Base-by-base conservation (phyloP, 116 monocot genomes). In the Cymodocea nodosa region DNA sequence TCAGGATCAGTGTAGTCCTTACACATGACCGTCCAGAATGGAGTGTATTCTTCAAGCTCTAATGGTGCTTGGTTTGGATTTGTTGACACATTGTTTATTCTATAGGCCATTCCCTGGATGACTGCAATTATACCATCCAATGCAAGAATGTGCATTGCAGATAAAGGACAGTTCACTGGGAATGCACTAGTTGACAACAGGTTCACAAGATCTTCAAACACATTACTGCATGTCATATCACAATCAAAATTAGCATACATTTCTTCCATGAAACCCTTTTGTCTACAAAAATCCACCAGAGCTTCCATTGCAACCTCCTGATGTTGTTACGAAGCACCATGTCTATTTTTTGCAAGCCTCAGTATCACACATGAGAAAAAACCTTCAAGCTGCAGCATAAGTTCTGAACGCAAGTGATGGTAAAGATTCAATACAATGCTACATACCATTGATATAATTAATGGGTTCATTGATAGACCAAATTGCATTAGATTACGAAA, bases 211-310 rank as follows among this genome's bases (percentile, higher is more conserved):
- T 84, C 82, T 73, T 89, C 89, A 74, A 89, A 89, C 20, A 85
- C 73, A 72, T 89, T 89, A 65, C 55, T 69, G 72, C 82, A 89
- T 36, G 76, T 77, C 56, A 89, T 85, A 63, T 91, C 87, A 40
- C 91, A 91, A 67, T 91, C 91, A 63, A 87, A 75, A 56, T 91
- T 91, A 4, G 87, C 82, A 82, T 87, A 87, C 91, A 91, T 87
- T 68, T 89, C 84, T 10, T 78, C 72, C 77, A 89, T 89, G 60
- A 87, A 91, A 52, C 67, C 76, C 39, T 87, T 79, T 70, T 91
- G 87, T 66, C 87, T 69, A 57, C 91, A 91, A 59, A 91, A 87
- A 59, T 87, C 87, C 22, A 87, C 87, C 50, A 91, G 75, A 71
- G 84, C 79, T 74, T 91, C 91, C 82, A 91, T 68, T 2, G 85